Base-by-base conservation (phyloP, 2,329 filamentous ascomycete species). In the Ophiostoma angusticollis region DNA sequence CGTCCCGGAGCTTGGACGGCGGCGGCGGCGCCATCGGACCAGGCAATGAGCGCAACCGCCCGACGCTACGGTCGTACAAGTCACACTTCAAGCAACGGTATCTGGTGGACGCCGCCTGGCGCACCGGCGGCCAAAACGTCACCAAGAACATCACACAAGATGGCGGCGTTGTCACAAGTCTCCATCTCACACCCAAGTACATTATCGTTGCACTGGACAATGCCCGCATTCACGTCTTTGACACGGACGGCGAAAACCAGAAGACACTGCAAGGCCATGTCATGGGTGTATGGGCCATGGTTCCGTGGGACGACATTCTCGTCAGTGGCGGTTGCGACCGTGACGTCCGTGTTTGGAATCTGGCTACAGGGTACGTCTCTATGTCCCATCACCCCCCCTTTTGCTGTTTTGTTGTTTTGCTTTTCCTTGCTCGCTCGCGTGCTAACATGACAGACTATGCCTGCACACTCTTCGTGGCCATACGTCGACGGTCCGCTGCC, bases 201-300 rank as follows among this genome's bases (percentile, higher is more conserved):
- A 96, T 98, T 52, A 86, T 98, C 34, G 86, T 96, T 47, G 91
- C 91, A 35, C 72, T 98, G 46, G 91, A 98, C 64, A 98, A 96
- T 59, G 89, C 91, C 27, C 93, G 93, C 65, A 98, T 98, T 32
- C 91, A 98, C 59, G 87, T 98, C 19, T 98, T 96, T 55, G 84
- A 96, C 57, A 87, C 85, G 1, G 77, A 91, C 49, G 91, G 91
- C 24, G 79, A 86, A 50, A 78, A 85, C 47, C 78, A 93, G 51
- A 84, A 86, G 56, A 94, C 85, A 3, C 64, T 98, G 21, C 81
- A 91, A 54, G 91, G 91, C 9, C 91, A 98, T 62, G 84, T 96
- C 31, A 98, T 98, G 91, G 91, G 91, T 29, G 91, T 98, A 16
- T 98, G 91, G 91, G 91, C 91, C 35, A 96, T 98, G 89, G 86